Evolutionary conservation across 2,329 filamentous ascomycete genomes (phyloP), one percentile per base, ranked within the genome.

Genomic region (Beauveria varroae): DNA sequence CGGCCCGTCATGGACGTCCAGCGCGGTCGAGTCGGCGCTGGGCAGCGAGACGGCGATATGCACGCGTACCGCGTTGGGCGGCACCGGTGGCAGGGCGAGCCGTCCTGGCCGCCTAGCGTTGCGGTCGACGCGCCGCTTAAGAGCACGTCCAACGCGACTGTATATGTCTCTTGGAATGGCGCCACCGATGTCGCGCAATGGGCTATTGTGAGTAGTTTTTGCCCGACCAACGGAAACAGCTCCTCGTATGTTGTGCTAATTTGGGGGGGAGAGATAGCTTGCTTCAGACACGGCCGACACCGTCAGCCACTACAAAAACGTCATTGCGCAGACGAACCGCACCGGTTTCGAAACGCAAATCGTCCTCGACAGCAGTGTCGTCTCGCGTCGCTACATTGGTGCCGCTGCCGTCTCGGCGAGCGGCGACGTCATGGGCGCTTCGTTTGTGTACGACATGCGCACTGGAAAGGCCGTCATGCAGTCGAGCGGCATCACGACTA

Each of bases 101-200:
- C 70, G 18, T 58, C 60, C 8, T 72, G 70, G 70, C 64, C 67
- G 2, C 70, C 70, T 6, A 70, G 64, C 50, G 65, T 66, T 14
- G 70, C 67, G 22, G 62, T 70, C n/a, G 66, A 70, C 30, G 64
- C 65, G 1, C 67, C 68, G 14, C 51, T 64, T 28, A 55, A 64
- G 26, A 69, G 64, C 37, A 67, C 68, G 5, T 47, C 63, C 58
- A 64, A 69, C 49, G 68, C 67, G 5, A 68, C 65, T 3, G 62
- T 71, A 10, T 71, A 65, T 51, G 61, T 72, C 20, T 71, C 69
- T 24, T 72, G 70, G 70, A 72, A 72, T 63, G 70, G 70, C 18
- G 70, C 70, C 9, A 72, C 70, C 1, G 70, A 71, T 28, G 62
- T 72, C 34, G 64, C 62, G 22, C 62, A 62, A 18, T 72, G 70